phyloP scores from a whole-genome alignment of 176 grass and related monocot genomes.

The Leersia perrieri region DNA sequence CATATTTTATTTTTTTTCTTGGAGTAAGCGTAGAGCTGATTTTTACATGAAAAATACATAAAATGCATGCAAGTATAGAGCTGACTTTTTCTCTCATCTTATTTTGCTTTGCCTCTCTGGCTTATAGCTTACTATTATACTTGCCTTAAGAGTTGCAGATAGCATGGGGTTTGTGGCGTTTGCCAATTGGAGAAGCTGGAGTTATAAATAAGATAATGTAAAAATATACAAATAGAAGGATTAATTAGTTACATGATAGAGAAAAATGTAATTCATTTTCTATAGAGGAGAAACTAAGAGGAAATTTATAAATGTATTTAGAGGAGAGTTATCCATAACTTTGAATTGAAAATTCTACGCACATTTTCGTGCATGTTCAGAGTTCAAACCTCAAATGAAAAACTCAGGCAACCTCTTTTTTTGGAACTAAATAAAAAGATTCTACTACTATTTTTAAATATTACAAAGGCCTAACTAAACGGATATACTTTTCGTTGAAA shows the following conservation, averaged over 20 bases:
- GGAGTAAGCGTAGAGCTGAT: too few relatives aligned
- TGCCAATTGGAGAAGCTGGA: neutral
- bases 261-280: neutral
- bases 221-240: neutral
- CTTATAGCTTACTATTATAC: too few relatives aligned
- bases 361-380: neutral
- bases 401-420: neutral
- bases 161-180: too few relatives aligned
- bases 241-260: neutral
- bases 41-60: too few relatives aligned
- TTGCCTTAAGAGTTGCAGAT: neutral
- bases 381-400: neutral
- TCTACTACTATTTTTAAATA: neutral
- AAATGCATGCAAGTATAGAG: too few relatives aligned
- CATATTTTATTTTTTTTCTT: too few relatives aligned
- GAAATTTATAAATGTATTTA: neutral
- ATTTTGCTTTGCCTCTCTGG: too few relatives aligned
- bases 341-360: neutral
- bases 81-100: too few relatives aligned
- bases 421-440: neutral
- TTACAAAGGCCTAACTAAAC: neutral
- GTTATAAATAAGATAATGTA: neutral
- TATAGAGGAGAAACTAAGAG: neutral
- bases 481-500: neutral
- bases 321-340: neutral